Percentiles rank a stretch among this genome's conserved stretches.
These are phyloP conservation scores for Xylariaceae sp. DNA, from an alignment of 2,329 filamentous ascomycete genomes.

Conservation along the genomic window DNA sequence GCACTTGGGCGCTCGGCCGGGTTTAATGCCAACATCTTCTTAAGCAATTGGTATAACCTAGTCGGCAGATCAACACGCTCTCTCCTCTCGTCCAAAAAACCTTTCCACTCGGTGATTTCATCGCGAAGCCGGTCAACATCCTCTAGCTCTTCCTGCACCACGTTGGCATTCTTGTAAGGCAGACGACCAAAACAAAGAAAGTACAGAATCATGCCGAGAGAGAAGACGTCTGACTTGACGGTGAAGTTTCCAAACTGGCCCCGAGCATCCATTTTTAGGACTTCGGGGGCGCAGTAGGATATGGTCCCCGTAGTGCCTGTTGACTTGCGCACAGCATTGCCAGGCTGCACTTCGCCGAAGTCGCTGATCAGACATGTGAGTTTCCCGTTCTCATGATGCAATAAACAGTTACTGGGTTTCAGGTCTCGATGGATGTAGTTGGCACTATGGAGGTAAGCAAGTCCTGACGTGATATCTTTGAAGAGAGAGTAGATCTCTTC, in stretches of 20 bases:
- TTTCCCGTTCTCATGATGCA: conserved; percentile 69
- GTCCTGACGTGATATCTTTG: conserved; percentile 85
- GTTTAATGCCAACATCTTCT: conserved; percentile 71
- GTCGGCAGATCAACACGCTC: conserved; percentile 77
- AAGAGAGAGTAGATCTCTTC: conserved; percentile 98
- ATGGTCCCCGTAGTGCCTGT: conserved; percentile 94
- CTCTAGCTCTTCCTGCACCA: conserved; percentile 84
- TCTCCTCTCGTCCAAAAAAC: conserved; percentile 72
- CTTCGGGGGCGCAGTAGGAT: conserved; percentile 95
- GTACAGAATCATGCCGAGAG: conserved; percentile 94
- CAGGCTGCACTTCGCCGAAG: conserved; percentile 91
- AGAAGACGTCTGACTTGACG: conserved; percentile 97
- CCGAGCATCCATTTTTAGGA: conserved; percentile 62
- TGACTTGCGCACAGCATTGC: conserved; percentile 75
- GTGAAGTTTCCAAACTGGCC: conserved; percentile 89
- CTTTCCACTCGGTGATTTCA: conserved; percentile 83
- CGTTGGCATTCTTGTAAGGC: conserved; percentile 79
- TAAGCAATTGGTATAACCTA: conserved; percentile 79
- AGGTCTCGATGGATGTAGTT: conserved; percentile 95
- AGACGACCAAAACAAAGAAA: conserved; percentile 93
- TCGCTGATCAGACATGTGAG: conserved; percentile 87
- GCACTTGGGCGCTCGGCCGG: conserved; percentile 75
- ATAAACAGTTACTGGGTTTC: conserved; percentile 90
- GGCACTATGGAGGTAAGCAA: conserved; percentile 82
- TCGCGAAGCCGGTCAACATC: conserved; percentile 78